Evolutionary conservation across 1,284 basidiomycete genomes (phyloP), one percentile per base, ranked within the genome.

Genomic region (Entoloma clypeatum): DNA sequence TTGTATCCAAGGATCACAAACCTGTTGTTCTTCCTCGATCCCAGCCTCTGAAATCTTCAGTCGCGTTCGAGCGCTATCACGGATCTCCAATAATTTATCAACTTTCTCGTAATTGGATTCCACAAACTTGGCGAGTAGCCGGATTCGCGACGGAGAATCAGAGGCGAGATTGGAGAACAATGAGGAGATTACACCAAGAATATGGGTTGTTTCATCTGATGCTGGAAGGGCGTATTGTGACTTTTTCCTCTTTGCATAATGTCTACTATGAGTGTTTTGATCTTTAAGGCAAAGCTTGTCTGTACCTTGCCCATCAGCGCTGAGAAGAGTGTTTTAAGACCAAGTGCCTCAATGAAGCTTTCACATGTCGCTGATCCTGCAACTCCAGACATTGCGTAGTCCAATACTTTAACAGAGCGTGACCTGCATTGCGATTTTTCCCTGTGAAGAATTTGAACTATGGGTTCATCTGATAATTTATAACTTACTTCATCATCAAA

Each of bases 81-180:
- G 72, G 44, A 95, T 76, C 57, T 98, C 94, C 10, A 98, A 64
- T 17, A 99, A 67, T 51, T 94, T 86, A 60, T 99, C 96, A 1
- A 90, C 77, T 59, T 98, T 97, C 56, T 93, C 91, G 55, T 96
- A 99, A 34, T 84, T 77, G 24, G 70, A 74, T 61, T 97, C 92
- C 7, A 97, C 90, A 56, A 99, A 98, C 60, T 99, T 99, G 13
- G 91, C 74, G 4, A 99, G 68, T 10, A 99, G 65, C 3, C 96
- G 83, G 44, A 92, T 79, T 8, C 96, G 79, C 8, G 77, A 71
- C 0, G 83, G 69, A 0, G 90, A 86, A 36, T 99, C 95, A 0
- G 91, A 93, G 0, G 80, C 74, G 2, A 99, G 76, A 52, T 93
- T 92, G 7, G 92, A 87, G 54, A 99, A 81, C 3, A 99, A 69